phyloP scores from a whole-genome alignment of 371 early-diverging fungal species.

The Mucor saturninus region DNA sequence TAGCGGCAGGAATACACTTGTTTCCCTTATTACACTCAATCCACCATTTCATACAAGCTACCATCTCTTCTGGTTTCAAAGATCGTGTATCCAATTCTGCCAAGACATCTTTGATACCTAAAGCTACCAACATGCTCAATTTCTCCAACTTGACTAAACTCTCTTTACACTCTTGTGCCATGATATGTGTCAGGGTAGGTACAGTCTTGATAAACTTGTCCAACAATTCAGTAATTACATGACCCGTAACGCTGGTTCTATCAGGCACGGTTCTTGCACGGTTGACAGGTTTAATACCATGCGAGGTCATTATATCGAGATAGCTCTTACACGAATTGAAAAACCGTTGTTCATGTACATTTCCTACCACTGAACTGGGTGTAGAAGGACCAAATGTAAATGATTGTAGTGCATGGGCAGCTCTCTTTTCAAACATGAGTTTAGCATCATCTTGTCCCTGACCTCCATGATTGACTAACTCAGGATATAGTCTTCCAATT shows the following conservation, averaged over 20 bases:
- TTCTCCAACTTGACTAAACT: constrained; percentile 60
- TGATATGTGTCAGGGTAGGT: constrained; percentile 59
- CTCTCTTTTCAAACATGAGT: constrained; percentile 68
- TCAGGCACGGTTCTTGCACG: constrained; percentile 52
- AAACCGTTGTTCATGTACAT: constrained; percentile 61
- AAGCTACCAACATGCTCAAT: constrained; percentile 37
- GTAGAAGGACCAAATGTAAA: constrained; percentile 78
- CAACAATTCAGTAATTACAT: constrained; percentile 38
- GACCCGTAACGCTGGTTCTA: constrained; percentile 9
- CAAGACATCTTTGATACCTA: constrained; percentile 68
- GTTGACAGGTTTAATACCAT: constrained; percentile 65
- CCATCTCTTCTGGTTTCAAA: constrained; percentile 62
- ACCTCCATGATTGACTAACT: constrained; percentile 45
- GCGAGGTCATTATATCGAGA: constrained; percentile 66
- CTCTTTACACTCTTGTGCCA: constrained; percentile 59
- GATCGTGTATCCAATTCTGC: constrained; percentile 65
- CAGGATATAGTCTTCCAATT: constrained; percentile 58
- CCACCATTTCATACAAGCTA: constrained; percentile 84
- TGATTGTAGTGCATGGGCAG: constrained; percentile 71
- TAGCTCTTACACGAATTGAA: constrained; percentile 56
- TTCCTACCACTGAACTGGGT: constrained; percentile 71
- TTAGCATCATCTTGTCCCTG: constrained; percentile 31
- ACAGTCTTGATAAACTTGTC: constrained; percentile 65
- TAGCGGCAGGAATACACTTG: constrained; percentile 17
- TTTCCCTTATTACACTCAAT: constrained; percentile 44